Evolutionary conservation across 331 rosid species (phyloP).

Genomic region (Phaseolus coccineus): DNA sequence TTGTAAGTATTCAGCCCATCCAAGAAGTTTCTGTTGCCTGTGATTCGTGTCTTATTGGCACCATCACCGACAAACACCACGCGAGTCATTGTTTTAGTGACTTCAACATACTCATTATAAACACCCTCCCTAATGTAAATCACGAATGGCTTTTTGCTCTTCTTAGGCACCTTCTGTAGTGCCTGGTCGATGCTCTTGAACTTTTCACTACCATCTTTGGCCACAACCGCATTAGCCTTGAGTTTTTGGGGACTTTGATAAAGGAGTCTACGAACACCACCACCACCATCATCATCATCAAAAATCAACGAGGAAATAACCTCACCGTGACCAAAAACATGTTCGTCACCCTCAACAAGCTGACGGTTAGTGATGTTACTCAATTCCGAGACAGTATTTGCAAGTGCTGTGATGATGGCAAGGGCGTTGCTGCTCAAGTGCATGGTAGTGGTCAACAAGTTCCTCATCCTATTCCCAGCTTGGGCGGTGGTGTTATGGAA

Average conservation of each 20-base stretch:
- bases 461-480: constrained; percentile 62
- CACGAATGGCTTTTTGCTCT: constrained; percentile 48
- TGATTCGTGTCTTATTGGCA: constrained; percentile 58
- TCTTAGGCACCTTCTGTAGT: constrained; percentile 52
- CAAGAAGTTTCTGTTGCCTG: constrained; percentile 57
- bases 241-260: neutral
- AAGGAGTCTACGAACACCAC: constrained; percentile 56
- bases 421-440: constrained; percentile 68
- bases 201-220: constrained; percentile 74
- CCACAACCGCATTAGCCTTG: constrained; percentile 59
- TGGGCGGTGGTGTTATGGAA: constrained; percentile 58
- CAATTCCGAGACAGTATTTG: constrained; percentile 37
- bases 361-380: constrained; percentile 39
- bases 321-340: constrained; percentile 31
- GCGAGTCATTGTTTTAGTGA: constrained; percentile 49
- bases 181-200: constrained; percentile 63
- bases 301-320: constrained; percentile 47
- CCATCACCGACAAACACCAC: constrained; percentile 77
- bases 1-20: constrained; percentile 62
- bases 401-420: constrained; percentile 59
- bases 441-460: constrained; percentile 52
- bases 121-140: constrained; percentile 68
- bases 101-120: constrained; percentile 59
- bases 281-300: neutral
- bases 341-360: neutral